Evolutionary conservation across 2,329 filamentous ascomycete species (phyloP), one percentile per base, ranked within the genome.

Genomic region (Claviceps sorghi): DNA sequence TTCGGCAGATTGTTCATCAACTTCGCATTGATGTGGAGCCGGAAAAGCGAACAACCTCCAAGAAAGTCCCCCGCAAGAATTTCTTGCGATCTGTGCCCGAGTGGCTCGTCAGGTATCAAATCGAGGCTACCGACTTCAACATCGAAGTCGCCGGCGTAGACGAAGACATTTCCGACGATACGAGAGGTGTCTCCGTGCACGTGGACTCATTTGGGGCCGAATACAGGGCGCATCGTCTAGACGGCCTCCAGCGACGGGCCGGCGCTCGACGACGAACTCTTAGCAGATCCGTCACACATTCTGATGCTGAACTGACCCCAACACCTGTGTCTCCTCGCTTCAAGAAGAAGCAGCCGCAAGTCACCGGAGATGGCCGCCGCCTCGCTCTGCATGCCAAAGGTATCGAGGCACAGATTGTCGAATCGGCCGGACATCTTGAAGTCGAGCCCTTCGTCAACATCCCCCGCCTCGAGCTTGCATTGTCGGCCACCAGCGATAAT

Each of bases 81-180:
- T 82, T 95, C 56, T 65, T 98, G 38, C 81, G 93, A 50, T 81
- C 78, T 22, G 68, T 95, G 55, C 94, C 93, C 0, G 67, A 79
- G 2, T 98, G 93, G 93, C 74, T 98, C 7, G 69, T 90, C 40
- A 83, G 91, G 55, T 84, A 89, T 56, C 83, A 88, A 52, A 74
- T 98, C 5, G 87, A 95, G 63, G 89, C 88, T 1, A 86, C 86
- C 4, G 88, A 95, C 56, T 89, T 95, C 61, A 93, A 87, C 59
- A 74, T 95, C 49, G 91, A 98, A 65, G 78, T 97, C 51, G 93
- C 93, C 19, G 93, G 93, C 2, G 75, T 93, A 22, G 94, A 98
- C 62, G 75, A 83, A 48, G 80, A 83, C 21, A 88, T 97, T 36
- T 95, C 90, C 0, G 78, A 83, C 45, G 81, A 91, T 52, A 85